Base-by-base conservation (phyloP, 1,139 yeast genomes). In the Schizosaccharomyces versatilis region DNA sequence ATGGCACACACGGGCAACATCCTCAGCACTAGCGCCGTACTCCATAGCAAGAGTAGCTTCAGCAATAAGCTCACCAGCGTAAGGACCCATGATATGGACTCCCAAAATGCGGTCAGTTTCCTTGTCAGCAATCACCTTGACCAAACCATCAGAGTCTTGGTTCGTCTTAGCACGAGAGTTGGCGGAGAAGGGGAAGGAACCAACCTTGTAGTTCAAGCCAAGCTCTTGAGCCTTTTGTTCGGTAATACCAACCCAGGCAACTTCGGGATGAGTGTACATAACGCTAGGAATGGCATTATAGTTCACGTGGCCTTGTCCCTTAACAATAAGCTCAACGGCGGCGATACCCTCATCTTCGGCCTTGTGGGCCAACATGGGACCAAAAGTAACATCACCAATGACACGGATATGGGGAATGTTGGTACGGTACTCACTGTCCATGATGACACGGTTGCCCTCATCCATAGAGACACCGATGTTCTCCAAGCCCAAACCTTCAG, bases 311-410 rank as follows among this genome's bases (percentile, higher is more conserved):
- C 99, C 99, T 68, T 83, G 84, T 61, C 98, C 98, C 62, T 71
- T 71, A 75, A 85, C 84, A 69, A 93, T 80, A 75, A 78, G 84
- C 73, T 93, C 99, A 60, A 78, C 97, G 60, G 95, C 98, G 58
- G 98, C 99, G 65, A 93, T 81, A 71, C 96, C 99, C 76, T 93
- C 99, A 71, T 93, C 99, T 75, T 93, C 99, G 60, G 99, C 99
- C 77, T 93, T 93, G 78, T 93, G 99, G 60, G 99, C 99, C 73
- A 93, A 79, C 99, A 93, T 93, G 64, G 95, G 93, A 64, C 98
- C 98, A 64, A 84, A 90, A 52, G 98, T 93, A 59, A 81, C 96
- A 68, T 93, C 99, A 69, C 99, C 99, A 70, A 90, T 85, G 64
- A 86, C 94, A 71, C 95, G 84, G 67, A 93, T 88, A 72, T 93